Percentiles rank a stretch among this genome's conserved stretches.
phyloP scores from a whole-genome alignment of 139 green algal species.

The Bryopsis sp. region DNA sequence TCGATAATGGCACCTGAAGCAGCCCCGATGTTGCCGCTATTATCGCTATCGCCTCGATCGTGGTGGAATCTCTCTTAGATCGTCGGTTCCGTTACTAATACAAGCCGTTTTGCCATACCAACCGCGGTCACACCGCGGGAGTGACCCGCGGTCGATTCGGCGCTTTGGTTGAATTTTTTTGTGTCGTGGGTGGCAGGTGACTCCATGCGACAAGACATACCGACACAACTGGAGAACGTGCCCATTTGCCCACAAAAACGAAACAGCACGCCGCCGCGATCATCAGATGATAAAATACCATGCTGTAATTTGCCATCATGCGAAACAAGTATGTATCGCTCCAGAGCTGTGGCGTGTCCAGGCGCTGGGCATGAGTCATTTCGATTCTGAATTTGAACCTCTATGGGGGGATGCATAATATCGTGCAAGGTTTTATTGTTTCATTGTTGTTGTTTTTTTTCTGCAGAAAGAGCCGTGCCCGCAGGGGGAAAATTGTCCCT shows the following conservation, averaged over 20 bases:
- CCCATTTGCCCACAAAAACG: conserved; percentile 75
- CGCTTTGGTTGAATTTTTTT: background rate
- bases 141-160: too few relatives aligned
- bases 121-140: background rate
- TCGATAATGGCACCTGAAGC: too few relatives aligned
- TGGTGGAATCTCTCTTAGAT: too few relatives aligned
- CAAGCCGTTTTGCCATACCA: background rate
- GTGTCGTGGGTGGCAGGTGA: conserved; percentile 25
- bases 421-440: too few relatives aligned
- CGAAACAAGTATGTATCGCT: conserved; percentile 17
- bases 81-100: too few relatives aligned
- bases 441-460: too few relatives aligned
- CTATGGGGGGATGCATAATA: too few relatives aligned
- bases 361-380: too few relatives aligned
- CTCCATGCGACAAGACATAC: conserved; percentile 35
- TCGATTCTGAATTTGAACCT: too few relatives aligned
- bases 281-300: conserved; percentile 62
- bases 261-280: conserved; percentile 78
- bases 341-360: background rate
- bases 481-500: conserved; percentile 24
- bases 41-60: too few relatives aligned
- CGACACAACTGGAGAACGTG: conserved; percentile 68
- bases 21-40: too few relatives aligned
- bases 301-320: conserved; percentile 20
- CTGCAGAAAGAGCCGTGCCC: conserved; percentile 20